A percentile compares a stretch with the other conserved stretches of the same genome.
phyloP scores from a whole-genome alignment of 225 moss, liverwort and hornwort genomes.

The Asterella californica region DNA sequence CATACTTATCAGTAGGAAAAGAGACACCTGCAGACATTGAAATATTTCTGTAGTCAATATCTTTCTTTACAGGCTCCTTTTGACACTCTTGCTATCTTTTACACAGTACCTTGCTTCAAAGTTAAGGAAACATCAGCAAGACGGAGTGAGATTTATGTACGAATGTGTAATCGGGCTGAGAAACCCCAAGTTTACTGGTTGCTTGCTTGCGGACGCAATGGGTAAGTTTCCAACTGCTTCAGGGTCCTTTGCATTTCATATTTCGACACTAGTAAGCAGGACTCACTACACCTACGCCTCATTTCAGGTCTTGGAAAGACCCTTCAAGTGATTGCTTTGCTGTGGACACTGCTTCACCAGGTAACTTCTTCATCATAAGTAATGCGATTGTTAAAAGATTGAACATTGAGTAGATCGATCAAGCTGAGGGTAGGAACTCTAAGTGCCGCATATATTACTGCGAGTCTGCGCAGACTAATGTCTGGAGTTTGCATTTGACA shows the following conservation, averaged over 20 bases:
- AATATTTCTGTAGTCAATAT: no score
- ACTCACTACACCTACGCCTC: neutral
- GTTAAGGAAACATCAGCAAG: constrained; percentile 75
- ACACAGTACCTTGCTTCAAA: constrained; percentile 62
- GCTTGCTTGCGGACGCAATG: constrained; percentile 93
- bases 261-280: neutral
- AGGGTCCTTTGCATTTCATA: constrained; percentile 9
- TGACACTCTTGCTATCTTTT: neutral
- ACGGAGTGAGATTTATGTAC: constrained; percentile 83
- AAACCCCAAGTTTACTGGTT: constrained; percentile 59
- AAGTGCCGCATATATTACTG: neutral
- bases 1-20: neutral
- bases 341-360: constrained; percentile 85
- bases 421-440: neutral
- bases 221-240: constrained; percentile 46
- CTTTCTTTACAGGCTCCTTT: no score
- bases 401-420: neutral
- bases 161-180: constrained; percentile 79
- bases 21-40: neutral
- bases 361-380: constrained; percentile 25
- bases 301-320: constrained; percentile 82
- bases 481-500: constrained; percentile 20
- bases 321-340: constrained; percentile 84
- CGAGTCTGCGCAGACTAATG: neutral
- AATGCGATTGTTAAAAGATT: neutral